Conservation (phyloP, 2,329 filamentous ascomycete species). For the Colletotrichum falcatum region DNA sequence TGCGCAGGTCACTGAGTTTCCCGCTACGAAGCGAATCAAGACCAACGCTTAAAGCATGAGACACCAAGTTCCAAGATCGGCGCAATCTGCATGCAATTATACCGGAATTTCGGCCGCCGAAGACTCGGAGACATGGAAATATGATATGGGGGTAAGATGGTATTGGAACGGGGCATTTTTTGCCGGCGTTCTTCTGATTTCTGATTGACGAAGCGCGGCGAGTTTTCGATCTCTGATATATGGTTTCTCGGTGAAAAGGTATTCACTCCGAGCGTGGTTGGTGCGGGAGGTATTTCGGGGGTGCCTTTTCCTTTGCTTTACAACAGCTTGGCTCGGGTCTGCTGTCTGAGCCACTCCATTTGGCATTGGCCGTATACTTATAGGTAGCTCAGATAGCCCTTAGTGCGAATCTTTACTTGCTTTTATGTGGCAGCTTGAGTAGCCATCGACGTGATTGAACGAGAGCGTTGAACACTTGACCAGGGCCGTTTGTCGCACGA, state of each 20-base stretch:
- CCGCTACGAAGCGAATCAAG: conserved; percentile 14
- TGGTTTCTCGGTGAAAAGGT: background rate
- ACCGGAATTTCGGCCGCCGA: background rate
- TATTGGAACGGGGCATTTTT: background rate
- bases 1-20: background rate
- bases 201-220: background rate
- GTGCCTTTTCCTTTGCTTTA: background rate
- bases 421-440: background rate
- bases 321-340: background rate
- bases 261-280: background rate
- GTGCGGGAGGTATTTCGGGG: background rate
- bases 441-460: background rate
- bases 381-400: conserved; percentile 19
- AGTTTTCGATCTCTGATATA: background rate
- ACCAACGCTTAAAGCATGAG: background rate
- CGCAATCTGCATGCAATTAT: background rate
- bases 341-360: conserved; percentile 3
- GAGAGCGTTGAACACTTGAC: background rate
- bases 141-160: background rate
- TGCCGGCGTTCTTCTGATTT: conserved; percentile 1
- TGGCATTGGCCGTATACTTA: conserved; percentile 10
- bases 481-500: background rate
- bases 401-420: background rate
- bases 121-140: background rate
- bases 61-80: background rate